Conservation (phyloP, 202 grass and related monocot genomes). For the Carex sylvatica region DNA sequence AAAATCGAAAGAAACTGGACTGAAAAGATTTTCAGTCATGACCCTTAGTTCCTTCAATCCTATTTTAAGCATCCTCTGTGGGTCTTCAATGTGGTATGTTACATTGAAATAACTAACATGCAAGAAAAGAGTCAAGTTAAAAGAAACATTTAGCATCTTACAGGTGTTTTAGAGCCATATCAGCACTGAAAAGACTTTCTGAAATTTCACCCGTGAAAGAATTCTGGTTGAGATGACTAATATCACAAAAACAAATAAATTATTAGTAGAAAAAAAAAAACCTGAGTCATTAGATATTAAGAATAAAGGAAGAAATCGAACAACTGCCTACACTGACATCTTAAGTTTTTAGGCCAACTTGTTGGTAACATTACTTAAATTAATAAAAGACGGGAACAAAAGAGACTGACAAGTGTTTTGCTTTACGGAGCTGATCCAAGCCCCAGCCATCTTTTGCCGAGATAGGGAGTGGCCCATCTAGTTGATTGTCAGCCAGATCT, state of each 20-base stretch:
- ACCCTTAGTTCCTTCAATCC: background rate
- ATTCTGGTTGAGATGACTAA: constrained; percentile 80
- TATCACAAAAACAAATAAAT: constrained; percentile 18
- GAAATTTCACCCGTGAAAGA: constrained; percentile 53
- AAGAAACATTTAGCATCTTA: constrained; percentile 37
- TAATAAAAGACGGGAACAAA: background rate
- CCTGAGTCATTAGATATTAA: background rate
- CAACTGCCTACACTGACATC: background rate
- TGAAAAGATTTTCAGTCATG: background rate
- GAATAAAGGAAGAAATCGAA: background rate
- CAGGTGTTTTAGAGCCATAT: constrained; percentile 53
- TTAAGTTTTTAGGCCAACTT: background rate
- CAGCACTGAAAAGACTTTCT: constrained; percentile 49
- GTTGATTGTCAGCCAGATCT: constrained; percentile 61
- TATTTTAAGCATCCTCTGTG: background rate
- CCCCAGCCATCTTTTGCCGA: constrained; percentile 52
- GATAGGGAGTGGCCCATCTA: constrained; percentile 56
- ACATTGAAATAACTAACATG: background rate
- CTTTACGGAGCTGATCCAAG: constrained; percentile 57
- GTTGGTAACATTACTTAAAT: background rate
- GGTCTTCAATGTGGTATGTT: background rate
- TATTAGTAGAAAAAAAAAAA: background rate
- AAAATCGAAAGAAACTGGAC: background rate
- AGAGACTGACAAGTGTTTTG: constrained; percentile 62
- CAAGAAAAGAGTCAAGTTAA: constrained; percentile 6